Evolutionary conservation across 75 land plant species (phyloP), one percentile per base, ranked within the genome.

Genomic region (Adiantum capillusveneris): DNA sequence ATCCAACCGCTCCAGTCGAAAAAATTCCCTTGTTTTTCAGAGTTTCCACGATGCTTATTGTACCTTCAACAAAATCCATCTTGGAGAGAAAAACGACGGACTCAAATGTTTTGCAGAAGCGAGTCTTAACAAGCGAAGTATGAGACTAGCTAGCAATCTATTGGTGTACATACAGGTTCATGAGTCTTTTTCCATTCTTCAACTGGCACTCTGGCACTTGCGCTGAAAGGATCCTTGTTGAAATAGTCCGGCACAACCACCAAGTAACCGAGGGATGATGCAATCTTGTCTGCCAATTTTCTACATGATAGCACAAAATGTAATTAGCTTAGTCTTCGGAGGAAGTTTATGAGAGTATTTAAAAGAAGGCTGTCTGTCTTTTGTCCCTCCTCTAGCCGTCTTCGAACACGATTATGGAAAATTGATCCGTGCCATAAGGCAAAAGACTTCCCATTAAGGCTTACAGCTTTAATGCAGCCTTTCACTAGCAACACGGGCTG

Each of bases 241-340:
- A 59, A 58, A 25, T 16, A 63, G 13, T 75, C 77, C 25, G 77
- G 77, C 16, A 70, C 74, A 9, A 70, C 53, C 0, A 58, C 74
- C 17, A 34, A 44, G 31, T 58, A 75, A 7, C 74, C 77, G 20
- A 56, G 29, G 16, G 16, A 42, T 0, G 53, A 62, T 11, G 75
- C 77, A 17, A 64, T 66, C 28, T 70, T 70, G 50, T 75, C 77
- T 44, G 77, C 77, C 11, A 75, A 49, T 58, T 75, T 75, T 28
- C 74, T 58, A 53, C 27, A 26, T 13, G 9, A 34, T 34, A 9
- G 37, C n/a, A n/a, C n/a, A n/a, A n/a, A n/a, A n/a, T n/a, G n/a
- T n/a, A n/a, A n/a, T n/a, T n/a, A n/a, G n/a, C n/a, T n/a, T n/a
- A n/a, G n/a, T n/a, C n/a, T n/a, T n/a, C n/a, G n/a, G n/a, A n/a